Evolutionary conservation across 495 filamentous ascomycete species (phyloP), one percentile per base, ranked within the genome.

Genomic region (Penicillium mononematosum): DNA sequence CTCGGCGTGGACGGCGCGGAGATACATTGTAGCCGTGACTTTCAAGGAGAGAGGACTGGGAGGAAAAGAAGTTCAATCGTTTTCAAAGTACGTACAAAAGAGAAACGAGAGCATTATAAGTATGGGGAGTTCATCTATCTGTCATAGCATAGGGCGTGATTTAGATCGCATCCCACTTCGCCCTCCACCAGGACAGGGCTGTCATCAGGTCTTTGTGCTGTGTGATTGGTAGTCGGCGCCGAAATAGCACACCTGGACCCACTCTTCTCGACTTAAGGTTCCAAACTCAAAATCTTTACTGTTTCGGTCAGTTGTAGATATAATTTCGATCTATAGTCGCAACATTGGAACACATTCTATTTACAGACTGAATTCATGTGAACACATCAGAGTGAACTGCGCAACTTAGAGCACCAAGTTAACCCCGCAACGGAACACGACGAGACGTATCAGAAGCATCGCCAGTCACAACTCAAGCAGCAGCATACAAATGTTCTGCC

Each of bases 1-100:
- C 41, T 82, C 80, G 41, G 78, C 75, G 58, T 83, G 81, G 5
- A 66, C 70, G 8, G 67, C 53, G 19, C 73, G 74, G 48, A 84
- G 70, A 70, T 79, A 78, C 80, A 84, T 84, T 25, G n/a, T 64
- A 12, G 6, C 29, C 10, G 20, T 7, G 48, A 17, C 34, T 38
- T 34, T 31, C 24, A n/a, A 16, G 14, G 11, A 25, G 16, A 14
- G 14, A 25, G 31, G 24, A 3, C 19, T 5, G 17, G 20, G 19
- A 19, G 1, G 24, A 12, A 1, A 19, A 8, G 31, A 31, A 31
- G 4, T 31, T 47, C n/a, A 12, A 31, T 29, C 1, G n/a, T 3
- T 47, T 19, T 11, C 7, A 31, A 16, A 8, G 24, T 16, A 3
- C 5, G 24, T 20, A n/a, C 5, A n/a, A 6, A 31, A 32, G 9